These are phyloP conservation scores for Saccharomycopsis schoenii DNA, from an alignment of 805 yeast species.

Conservation along the genomic window DNA sequence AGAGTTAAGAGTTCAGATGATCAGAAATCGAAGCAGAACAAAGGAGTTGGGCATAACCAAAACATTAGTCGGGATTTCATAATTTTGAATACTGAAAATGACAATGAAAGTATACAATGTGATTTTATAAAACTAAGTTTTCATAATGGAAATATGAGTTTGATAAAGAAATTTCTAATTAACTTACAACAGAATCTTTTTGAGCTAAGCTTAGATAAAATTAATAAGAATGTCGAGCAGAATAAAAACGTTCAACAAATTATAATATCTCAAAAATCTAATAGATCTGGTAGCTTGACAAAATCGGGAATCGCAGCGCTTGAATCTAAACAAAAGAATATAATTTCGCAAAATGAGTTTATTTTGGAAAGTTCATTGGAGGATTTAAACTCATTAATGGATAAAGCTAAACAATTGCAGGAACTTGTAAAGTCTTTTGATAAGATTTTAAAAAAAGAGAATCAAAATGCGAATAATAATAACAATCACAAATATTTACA, in stretches of 20 bases:
- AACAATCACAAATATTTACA: constrained; percentile 25
- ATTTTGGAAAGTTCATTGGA: constrained; percentile 60
- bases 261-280: constrained; percentile 3
- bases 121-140: constrained; percentile 17
- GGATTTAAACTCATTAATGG: constrained; percentile 67
- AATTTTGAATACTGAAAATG: constrained; percentile 2
- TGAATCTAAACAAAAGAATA: constrained; percentile 45
- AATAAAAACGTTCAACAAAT: constrained; percentile 14
- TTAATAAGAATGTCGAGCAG: not conserved
- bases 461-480: constrained; percentile 19
- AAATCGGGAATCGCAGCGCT: constrained; percentile 64
- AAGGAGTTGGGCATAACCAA: not conserved
- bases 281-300: not conserved
- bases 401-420: constrained; percentile 67
- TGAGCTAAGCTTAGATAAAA: constrained; percentile 1
- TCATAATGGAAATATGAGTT: not conserved
- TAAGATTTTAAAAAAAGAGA: constrained; percentile 17
- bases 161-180: constrained; percentile 4
- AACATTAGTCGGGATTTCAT: not conserved
- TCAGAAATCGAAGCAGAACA: not conserved
- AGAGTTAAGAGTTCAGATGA: not conserved
- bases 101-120: constrained; percentile 20
- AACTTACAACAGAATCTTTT: constrained; percentile 10
- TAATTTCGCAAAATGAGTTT: constrained; percentile 46
- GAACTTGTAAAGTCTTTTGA: constrained; percentile 36